A percentile compares a stretch with the other conserved stretches of the same genome.
Evolutionary conservation across 1,284 basidiomycete species (phyloP).

Genomic region (Prillingera fragicola): DNA sequence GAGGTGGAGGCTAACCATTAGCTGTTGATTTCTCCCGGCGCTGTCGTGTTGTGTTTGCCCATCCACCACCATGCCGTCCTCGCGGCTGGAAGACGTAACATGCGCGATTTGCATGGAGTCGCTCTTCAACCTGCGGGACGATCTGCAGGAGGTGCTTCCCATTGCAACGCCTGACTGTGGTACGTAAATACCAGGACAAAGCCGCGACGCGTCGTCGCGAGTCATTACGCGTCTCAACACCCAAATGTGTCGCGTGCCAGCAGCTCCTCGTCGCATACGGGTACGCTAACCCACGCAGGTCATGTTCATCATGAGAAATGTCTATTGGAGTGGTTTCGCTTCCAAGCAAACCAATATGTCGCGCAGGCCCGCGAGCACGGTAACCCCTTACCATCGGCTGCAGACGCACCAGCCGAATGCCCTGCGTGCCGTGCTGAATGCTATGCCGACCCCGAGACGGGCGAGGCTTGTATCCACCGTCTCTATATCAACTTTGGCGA

Average conservation of each 20-base stretch:
- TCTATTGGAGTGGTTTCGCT: constrained; percentile 31
- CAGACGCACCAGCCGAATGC: constrained; percentile 35
- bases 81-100: constrained; percentile 22
- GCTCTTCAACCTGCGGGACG: constrained; percentile 34
- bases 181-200: too few species aligned
- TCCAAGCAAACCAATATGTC: constrained; percentile 24
- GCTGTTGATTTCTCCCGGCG: too few species aligned
- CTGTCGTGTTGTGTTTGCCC: too few species aligned
- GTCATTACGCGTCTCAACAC: neutral
- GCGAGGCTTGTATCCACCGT: constrained; percentile 29
- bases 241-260: neutral
- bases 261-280: too few species aligned
- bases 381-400: constrained; percentile 10
- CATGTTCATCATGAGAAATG: constrained; percentile 43
- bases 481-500: constrained; percentile 34
- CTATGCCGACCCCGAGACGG: constrained; percentile 32
- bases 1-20: too few species aligned
- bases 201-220: constrained; percentile 5
- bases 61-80: neutral
- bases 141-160: constrained; percentile 33
- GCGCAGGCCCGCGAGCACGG: constrained; percentile 18
- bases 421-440: constrained; percentile 37
- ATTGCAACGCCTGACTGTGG: constrained; percentile 39
- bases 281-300: constrained; percentile 28
- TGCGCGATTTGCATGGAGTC: constrained; percentile 42